Percentiles rank a stretch among this genome's conserved stretches.
These are phyloP conservation scores for Ajuga chamaepitys DNA, from an alignment of 257 asterid genomes.

Conservation along the genomic window DNA sequence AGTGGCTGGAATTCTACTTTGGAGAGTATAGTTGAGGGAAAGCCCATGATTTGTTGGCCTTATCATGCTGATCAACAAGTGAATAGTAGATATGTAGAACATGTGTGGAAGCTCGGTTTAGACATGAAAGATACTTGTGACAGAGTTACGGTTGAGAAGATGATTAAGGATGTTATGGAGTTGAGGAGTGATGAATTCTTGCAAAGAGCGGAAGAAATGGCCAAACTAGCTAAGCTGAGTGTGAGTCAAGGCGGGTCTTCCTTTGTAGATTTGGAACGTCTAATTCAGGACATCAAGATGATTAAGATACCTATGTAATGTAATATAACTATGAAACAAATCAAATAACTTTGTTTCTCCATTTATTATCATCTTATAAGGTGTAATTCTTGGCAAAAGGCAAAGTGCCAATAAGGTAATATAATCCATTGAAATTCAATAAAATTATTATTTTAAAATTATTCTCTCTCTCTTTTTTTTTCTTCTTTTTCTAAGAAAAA, in stretches of 20 bases:
- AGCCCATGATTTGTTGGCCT: constrained; percentile 53
- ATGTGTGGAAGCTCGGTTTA: constrained; percentile 41
- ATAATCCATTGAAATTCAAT: not conserved
- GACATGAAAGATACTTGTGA: constrained; percentile 59
- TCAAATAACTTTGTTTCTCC: too few species aligned
- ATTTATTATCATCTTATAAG: too few species aligned
- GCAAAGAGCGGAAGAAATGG: constrained; percentile 23
- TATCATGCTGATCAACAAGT: constrained; percentile 41
- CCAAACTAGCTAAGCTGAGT: constrained; percentile 24
- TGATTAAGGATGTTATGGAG: constrained; percentile 45
- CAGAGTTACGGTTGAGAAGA: constrained; percentile 29
- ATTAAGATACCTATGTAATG: not conserved
- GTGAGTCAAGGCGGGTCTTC: constrained; percentile 42
- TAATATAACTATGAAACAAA: not conserved
- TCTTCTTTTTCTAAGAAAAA: too few species aligned
- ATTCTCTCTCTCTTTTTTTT: too few species aligned
- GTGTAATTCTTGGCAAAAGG: too few species aligned
- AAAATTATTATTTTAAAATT: too few species aligned
- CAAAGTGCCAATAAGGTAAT: too few species aligned
- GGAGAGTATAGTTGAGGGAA: constrained; percentile 32
- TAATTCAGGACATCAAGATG: constrained; percentile 24
- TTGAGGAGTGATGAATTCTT: constrained; percentile 36
- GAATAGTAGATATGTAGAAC: constrained; percentile 39
- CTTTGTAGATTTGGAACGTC: constrained; percentile 20
- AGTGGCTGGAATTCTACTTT: constrained; percentile 42